These are phyloP conservation scores for Gracilaria gracilis DNA, from an alignment of 23 red algal species.

Conservation along the genomic window DNA sequence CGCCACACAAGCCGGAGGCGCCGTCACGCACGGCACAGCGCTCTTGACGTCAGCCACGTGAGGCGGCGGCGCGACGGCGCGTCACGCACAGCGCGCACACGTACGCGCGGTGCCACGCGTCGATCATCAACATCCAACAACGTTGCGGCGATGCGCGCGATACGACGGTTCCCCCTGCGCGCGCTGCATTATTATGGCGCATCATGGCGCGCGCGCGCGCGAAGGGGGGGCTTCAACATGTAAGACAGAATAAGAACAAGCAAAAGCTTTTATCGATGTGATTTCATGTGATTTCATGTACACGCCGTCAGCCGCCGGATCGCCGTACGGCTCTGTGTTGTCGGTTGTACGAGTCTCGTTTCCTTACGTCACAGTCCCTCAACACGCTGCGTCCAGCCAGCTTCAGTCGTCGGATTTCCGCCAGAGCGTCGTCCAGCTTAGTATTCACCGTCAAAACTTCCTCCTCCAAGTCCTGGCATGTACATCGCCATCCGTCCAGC, in stretches of 20 bases:
- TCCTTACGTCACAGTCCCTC: conserved; percentile 12
- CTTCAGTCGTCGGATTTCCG: not conserved
- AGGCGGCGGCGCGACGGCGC: not conserved
- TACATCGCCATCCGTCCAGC: conserved; percentile 2
- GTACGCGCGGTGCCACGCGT: not conserved
- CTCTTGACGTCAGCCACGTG: conserved; percentile 15
- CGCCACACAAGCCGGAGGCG: not conserved
- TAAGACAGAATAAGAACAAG: not conserved
- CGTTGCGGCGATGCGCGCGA: no score
- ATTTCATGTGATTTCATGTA: no score
- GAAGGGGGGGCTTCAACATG: not conserved
- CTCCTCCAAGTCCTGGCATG: conserved; percentile 1
- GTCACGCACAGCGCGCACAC: conserved; percentile 25
- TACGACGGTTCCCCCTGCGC: not conserved
- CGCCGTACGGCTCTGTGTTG: not conserved
- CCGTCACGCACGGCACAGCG: not conserved
- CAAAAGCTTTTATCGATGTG: not conserved
- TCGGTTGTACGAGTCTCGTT: conserved; percentile 9
- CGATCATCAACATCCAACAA: not conserved
- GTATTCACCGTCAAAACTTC: not conserved
- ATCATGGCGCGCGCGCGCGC: no score
- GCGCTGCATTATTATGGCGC: not conserved
- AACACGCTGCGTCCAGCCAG: not conserved
- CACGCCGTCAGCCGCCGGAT: not conserved
- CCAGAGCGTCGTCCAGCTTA: conserved; percentile 1